phyloP scores from a whole-genome alignment of 2,329 filamentous ascomycete genomes.

The Cercospora janseana region DNA sequence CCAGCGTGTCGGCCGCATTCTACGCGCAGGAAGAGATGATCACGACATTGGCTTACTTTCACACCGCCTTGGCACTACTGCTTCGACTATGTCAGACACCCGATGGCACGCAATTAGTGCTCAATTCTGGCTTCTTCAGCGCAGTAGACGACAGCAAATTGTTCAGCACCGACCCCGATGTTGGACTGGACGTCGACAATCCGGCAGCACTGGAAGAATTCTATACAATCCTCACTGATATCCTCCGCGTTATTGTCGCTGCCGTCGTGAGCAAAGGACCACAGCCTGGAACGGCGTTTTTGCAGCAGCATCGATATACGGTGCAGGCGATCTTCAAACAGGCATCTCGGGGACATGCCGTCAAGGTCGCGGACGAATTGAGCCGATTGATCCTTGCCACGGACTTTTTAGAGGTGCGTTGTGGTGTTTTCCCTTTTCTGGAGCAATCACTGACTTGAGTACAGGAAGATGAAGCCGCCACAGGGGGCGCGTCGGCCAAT shows the following conservation, averaged over 20 bases:
- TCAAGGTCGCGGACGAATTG: conserved; percentile 81
- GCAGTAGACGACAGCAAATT: conserved; percentile 77
- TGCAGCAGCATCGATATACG: conserved; percentile 76
- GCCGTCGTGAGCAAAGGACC: conserved; percentile 77
- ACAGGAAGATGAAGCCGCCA: conserved; percentile 20
- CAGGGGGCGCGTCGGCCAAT: conserved; percentile 13
- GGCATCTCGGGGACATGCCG: conserved; percentile 51
- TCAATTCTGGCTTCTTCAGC: conserved; percentile 84
- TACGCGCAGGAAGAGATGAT: conserved; percentile 50
- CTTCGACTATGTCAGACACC: conserved; percentile 81
- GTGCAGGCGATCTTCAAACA: conserved; percentile 89
- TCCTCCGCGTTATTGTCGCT: conserved; percentile 78
- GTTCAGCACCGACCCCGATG: conserved; percentile 86
- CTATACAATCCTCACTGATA: conserved; percentile 76
- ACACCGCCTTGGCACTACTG: conserved; percentile 78
- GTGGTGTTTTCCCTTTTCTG: conserved; percentile 14
- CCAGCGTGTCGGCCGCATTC: conserved; percentile 69
- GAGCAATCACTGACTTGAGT: neutral
- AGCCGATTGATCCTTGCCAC: conserved; percentile 79
- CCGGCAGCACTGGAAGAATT: conserved; percentile 71
- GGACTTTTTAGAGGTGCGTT: conserved; percentile 76
- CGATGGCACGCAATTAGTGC: conserved; percentile 78
- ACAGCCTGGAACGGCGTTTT: conserved; percentile 73
- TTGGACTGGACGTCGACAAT: conserved; percentile 74
- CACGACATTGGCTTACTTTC: conserved; percentile 58